Evolutionary conservation across 257 asterid genomes (phyloP).

Genomic region (Solanum pennellii): DNA sequence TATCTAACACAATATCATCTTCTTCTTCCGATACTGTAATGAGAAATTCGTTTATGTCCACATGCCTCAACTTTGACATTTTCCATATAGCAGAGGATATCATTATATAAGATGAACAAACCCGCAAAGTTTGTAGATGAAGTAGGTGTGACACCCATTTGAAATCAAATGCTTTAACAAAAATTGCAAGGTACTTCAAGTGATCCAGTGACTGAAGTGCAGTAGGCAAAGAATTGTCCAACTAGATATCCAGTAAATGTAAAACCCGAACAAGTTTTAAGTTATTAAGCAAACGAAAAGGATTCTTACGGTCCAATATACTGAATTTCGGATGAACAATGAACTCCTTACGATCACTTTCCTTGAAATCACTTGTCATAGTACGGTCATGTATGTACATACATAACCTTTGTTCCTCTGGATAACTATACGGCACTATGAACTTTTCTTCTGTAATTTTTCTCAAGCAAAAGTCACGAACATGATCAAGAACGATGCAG

Average conservation of each 20-base stretch:
- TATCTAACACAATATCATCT: no score
- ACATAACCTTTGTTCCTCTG: no score
- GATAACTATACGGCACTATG: background rate
- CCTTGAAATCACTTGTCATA: no score
- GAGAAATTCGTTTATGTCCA: background rate
- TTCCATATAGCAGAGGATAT: background rate
- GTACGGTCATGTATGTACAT: no score
- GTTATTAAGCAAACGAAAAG: background rate
- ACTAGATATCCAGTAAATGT: background rate
- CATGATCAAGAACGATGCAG: background rate
- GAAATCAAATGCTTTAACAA: background rate
- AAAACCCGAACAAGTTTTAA: background rate
- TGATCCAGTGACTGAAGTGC: background rate
- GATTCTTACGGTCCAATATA: background rate
- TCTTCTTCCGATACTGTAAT: background rate
- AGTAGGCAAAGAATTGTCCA: background rate
- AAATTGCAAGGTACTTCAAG: background rate
- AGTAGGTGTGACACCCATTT: background rate
- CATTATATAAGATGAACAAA: background rate
- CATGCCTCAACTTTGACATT: background rate
- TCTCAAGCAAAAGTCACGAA: background rate
- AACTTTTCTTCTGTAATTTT: background rate
- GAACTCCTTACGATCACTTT: background rate
- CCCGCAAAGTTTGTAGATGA: background rate
- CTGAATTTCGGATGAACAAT: background rate